Base-by-base conservation (phyloP, 768 basidiomycete species). In the Mycena albidolilacea region DNA sequence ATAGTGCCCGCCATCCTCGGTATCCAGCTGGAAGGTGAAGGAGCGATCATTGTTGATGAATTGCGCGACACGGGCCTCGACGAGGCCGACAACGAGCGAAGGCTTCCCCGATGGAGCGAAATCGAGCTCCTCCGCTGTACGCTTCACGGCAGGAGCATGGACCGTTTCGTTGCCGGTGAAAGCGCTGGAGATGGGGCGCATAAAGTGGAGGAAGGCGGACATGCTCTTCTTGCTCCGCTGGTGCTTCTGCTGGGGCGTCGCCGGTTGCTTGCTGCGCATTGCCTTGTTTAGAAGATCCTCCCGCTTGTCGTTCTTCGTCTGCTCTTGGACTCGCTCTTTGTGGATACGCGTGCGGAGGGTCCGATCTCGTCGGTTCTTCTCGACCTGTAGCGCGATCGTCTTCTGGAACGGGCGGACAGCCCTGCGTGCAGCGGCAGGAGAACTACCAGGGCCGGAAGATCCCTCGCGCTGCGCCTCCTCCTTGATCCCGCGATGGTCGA, bases 191-290 rank as follows among this genome's bases (percentile, higher is more conserved):
- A 95, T 91, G 2, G 95, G 95, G n/a, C 95, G 89, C 92, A 95
- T 95, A 83, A 95, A 87, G 77, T 91, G 92, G 82, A 95, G 88
- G 81, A 96, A 93, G 6, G 93, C 92, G 0, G 91, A 95, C 86
- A 95, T 93, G 84, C 93, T 95, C 83, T 95, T 94, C 88, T 95
- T 95, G 82, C 92, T 90, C n/a, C 93, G 88, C 73, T 94, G 93
- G 68, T 92, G 92, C 81, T 95, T 94, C 78, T 90, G 89, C 38
- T 78, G 73, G n/a, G 82, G 84, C 5, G 85, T 80, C 70, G 87
- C 81, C 68, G 87, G 86, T 62, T 85, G 84, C 68, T 88, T 89
- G 58, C 90, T 89, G 58, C 90, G 87, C 92, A 95, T 94, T 3
- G 93, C 93, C 78, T 88, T 90, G 78, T 89, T 92, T 48, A 95